Percentiles rank a stretch among this genome's conserved stretches.
phyloP scores from a whole-genome alignment of 2,329 filamentous ascomycete species.

The Arthrobotrys megalospora region DNA sequence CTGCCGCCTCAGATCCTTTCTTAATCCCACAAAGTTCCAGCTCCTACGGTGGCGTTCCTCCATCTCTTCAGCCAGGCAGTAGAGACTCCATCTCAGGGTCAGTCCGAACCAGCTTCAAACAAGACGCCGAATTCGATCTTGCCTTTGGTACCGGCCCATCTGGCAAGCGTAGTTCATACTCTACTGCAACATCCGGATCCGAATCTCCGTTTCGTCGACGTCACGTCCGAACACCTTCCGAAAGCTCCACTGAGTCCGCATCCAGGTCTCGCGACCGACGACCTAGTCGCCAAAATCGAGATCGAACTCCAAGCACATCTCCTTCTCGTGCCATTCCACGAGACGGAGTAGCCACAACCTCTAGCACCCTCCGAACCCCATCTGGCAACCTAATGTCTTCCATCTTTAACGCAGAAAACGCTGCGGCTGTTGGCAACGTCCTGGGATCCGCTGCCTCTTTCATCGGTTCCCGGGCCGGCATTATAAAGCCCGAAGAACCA shows the following conservation, averaged over 20 bases:
- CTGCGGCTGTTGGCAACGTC: slow-evolving; percentile 52
- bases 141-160: slow-evolving; percentile 20
- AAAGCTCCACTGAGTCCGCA: slow-evolving; percentile 42
- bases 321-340: slow-evolving; percentile 44
- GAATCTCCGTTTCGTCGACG: slow-evolving; percentile 27
- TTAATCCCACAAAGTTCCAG: slow-evolving; percentile 41
- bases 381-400: slow-evolving; percentile 51
- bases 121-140: slow-evolving; percentile 15
- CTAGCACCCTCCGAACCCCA: slow-evolving; percentile 25
- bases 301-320: slow-evolving; percentile 49
- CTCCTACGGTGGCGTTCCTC: slow-evolving; percentile 41
- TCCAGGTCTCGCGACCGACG: slow-evolving; percentile 49
- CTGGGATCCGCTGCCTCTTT: slow-evolving; percentile 46
- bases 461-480: slow-evolving; percentile 40
- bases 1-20: slow-evolving; percentile 17
- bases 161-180: slow-evolving; percentile 28
- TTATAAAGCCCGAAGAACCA: slow-evolving; percentile 21
- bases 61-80: slow-evolving; percentile 46
- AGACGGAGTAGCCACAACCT: slow-evolving; percentile 30
- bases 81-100: slow-evolving; percentile 15
- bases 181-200: slow-evolving; percentile 25
- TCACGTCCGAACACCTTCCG: slow-evolving; percentile 42
- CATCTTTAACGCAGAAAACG: slow-evolving; percentile 51
- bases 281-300: slow-evolving; percentile 25
- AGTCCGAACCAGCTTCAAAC: slow-evolving; percentile 2